Percentiles rank a stretch among this genome's conserved stretches.
Evolutionary conservation across 306 rosid species (phyloP).

Genomic region (Bauhinia variegata): DNA sequence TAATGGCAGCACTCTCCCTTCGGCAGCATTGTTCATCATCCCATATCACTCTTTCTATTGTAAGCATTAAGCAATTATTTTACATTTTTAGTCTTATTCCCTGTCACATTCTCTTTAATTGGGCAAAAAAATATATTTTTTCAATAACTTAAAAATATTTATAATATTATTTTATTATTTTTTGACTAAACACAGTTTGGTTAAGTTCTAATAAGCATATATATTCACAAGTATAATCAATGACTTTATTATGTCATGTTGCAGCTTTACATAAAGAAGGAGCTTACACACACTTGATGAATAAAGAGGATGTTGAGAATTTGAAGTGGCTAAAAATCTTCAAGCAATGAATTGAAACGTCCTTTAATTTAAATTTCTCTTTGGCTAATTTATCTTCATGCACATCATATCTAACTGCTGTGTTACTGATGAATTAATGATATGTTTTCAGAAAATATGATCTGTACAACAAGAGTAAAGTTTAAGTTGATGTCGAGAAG

Average conservation of each 20-base stretch:
- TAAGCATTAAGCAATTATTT: too few relatives aligned
- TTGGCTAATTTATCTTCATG: not conserved
- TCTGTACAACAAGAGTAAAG: slow-evolving; percentile 73
- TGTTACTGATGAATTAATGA: not conserved
- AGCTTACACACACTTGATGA: slow-evolving; percentile 64
- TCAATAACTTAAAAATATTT: too few relatives aligned
- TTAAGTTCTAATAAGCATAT: too few relatives aligned
- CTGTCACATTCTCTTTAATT: too few relatives aligned
- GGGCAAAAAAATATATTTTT: too few relatives aligned
- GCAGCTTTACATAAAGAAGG: slow-evolving; percentile 63
- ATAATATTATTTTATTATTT: too few relatives aligned
- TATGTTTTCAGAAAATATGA: slow-evolving; percentile 66
- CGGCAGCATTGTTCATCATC: slow-evolving; percentile 63
- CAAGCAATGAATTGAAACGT: slow-evolving; percentile 56
- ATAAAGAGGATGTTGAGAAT: slow-evolving; percentile 58
- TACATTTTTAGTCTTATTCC: too few relatives aligned
- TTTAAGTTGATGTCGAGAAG: slow-evolving; percentile 48
- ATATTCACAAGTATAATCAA: too few relatives aligned
- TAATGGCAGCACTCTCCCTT: slow-evolving; percentile 56
- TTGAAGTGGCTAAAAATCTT: slow-evolving; percentile 66
- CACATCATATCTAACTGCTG: too few relatives aligned
- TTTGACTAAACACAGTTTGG: too few relatives aligned
- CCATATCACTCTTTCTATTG: slow-evolving; percentile 71
- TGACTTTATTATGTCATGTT: not conserved
- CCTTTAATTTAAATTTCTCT: not conserved